A percentile compares a stretch with the other conserved stretches of the same genome.
Conservation (phyloP, 2,329 filamentous ascomycete species). For the Fusarium sp. region DNA sequence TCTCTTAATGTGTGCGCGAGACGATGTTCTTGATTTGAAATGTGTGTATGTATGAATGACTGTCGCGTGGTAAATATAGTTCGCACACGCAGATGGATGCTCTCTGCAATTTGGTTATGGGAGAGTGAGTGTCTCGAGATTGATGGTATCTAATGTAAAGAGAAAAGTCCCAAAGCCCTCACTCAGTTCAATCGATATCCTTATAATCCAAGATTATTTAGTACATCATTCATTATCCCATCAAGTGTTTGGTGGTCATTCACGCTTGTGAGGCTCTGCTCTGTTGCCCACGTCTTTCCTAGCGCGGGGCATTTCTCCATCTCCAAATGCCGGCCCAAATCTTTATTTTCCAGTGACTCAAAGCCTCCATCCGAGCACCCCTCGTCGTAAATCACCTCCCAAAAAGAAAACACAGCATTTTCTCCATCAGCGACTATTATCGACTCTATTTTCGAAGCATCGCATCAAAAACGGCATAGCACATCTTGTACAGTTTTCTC, state of each 20-base stretch:
- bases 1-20: too few species aligned
- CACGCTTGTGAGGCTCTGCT: constrained; percentile 18
- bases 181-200: too few species aligned
- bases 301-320: constrained; percentile 50
- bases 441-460: background rate
- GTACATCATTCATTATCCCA: too few species aligned
- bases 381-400: constrained; percentile 15
- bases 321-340: constrained; percentile 33
- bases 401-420: constrained; percentile 3
- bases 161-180: too few species aligned
- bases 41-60: too few species aligned
- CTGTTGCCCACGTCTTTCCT: constrained; percentile 28
- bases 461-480: background rate
- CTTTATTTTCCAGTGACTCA: constrained; percentile 50
- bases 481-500: background rate
- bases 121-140: too few species aligned
- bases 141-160: background rate
- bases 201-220: too few species aligned
- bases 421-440: constrained; percentile 2
- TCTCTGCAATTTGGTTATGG: background rate
- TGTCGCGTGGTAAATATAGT: too few species aligned
- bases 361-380: constrained; percentile 31
- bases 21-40: too few species aligned
- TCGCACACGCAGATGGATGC: too few species aligned
- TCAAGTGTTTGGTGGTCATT: too few species aligned